These are phyloP conservation scores for Pythium sp. DNA, from an alignment of 352 stramenopile species.

Conservation along the genomic window DNA sequence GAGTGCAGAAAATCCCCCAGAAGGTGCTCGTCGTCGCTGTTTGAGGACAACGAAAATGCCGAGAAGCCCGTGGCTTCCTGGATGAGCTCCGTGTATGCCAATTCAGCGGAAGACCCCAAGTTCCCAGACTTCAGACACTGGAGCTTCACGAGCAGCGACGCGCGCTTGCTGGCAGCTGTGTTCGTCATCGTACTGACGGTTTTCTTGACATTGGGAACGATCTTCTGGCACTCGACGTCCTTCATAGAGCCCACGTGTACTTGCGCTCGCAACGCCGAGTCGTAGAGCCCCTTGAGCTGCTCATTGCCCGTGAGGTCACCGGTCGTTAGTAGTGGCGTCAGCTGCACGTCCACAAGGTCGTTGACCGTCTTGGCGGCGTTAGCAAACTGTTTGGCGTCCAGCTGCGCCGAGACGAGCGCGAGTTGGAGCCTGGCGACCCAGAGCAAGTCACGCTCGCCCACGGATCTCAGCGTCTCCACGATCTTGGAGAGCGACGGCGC, in stretches of 20 bases:
- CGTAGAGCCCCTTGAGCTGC: conserved; percentile 39
- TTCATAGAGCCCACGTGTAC: conserved; percentile 74
- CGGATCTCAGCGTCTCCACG: conserved; percentile 64
- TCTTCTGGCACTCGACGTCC: conserved; percentile 74
- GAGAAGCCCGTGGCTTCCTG: conserved; percentile 50
- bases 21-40: background rate
- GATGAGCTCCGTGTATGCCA: conserved; percentile 61
- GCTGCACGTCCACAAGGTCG: conserved; percentile 64
- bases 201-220: conserved; percentile 60
- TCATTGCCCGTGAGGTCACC: conserved; percentile 23
- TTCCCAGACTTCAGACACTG: conserved; percentile 63
- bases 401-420: conserved; percentile 59
- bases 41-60: conserved; percentile 29
- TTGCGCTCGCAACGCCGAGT: conserved; percentile 66
- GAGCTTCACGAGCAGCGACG: conserved; percentile 53
- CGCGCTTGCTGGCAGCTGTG: conserved; percentile 28
- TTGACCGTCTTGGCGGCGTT: conserved; percentile 58
- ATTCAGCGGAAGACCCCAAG: conserved; percentile 24
- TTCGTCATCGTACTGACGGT: conserved; percentile 15
- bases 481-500: conserved; percentile 58
- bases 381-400: conserved; percentile 63
- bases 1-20: conserved; percentile 24
- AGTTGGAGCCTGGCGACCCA: conserved; percentile 72
- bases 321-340: conserved; percentile 33
- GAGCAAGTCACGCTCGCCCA: conserved; percentile 63